A percentile compares a stretch with the other conserved stretches of the same genome.
Evolutionary conservation across 306 rosid species (phyloP).

Genomic region (Delonix regia): DNA sequence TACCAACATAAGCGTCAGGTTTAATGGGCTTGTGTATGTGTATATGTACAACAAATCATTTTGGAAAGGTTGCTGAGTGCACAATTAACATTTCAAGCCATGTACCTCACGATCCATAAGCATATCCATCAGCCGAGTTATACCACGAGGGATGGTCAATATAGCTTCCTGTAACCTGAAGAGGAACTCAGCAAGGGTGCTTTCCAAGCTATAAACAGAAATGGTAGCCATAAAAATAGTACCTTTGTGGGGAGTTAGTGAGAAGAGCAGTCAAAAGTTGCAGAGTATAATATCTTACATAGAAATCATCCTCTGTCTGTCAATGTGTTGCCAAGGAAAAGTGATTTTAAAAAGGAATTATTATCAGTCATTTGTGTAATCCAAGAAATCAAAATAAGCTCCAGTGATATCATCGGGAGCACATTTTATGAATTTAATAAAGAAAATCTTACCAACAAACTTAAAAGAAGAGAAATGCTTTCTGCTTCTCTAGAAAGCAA

Average conservation of each 20-base stretch:
- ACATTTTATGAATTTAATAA: slow-evolving; percentile 23
- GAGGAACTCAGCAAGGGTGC: slow-evolving; percentile 48
- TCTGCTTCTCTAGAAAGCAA: slow-evolving; percentile 88
- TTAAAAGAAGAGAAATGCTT: slow-evolving; percentile 83
- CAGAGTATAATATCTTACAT: slow-evolving; percentile 90
- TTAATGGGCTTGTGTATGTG: neutral
- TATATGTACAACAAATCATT: slow-evolving; percentile 16
- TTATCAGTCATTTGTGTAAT: slow-evolving; percentile 15
- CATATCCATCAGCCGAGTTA: slow-evolving; percentile 96
- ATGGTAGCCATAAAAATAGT: slow-evolving; percentile 39
- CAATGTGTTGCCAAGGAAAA: slow-evolving; percentile 36
- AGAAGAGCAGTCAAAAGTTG: slow-evolving; percentile 93
- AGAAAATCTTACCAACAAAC: slow-evolving; percentile 78
- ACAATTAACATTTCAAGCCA: slow-evolving; percentile 25
- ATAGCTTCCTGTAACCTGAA: slow-evolving; percentile 96
- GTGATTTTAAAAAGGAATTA: slow-evolving; percentile 12
- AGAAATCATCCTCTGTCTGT: slow-evolving; percentile 96
- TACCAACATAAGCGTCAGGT: neutral
- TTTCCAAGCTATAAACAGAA: slow-evolving; percentile 31
- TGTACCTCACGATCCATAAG: slow-evolving; percentile 98
- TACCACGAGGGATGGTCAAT: slow-evolving; percentile 88
- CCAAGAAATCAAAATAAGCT: slow-evolving; percentile 32
- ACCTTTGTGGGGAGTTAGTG: slow-evolving; percentile 86
- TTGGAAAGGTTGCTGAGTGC: slow-evolving; percentile 15
- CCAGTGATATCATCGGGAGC: neutral